phyloP scores from a whole-genome alignment of 2,329 filamentous ascomycete genomes.

The Dothistroma septosporum region DNA sequence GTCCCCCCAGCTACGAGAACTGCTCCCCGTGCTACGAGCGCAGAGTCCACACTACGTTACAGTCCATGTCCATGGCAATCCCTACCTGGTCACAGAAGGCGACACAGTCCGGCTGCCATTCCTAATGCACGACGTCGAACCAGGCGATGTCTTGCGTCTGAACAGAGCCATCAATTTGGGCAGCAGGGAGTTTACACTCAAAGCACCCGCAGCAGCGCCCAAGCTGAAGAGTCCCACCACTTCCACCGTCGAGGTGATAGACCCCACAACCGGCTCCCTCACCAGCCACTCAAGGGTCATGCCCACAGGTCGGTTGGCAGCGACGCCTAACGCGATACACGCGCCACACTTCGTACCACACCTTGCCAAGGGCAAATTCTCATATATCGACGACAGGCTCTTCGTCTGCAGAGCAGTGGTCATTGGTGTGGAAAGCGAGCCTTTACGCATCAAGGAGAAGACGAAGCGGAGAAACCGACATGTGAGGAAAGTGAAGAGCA shows the following conservation, averaged over 20 bases:
- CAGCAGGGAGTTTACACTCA: constrained; percentile 84
- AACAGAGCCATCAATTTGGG: constrained; percentile 81
- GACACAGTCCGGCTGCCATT: constrained; percentile 49
- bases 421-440: constrained; percentile 73
- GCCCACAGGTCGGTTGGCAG: constrained; percentile 30
- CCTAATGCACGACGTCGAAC: constrained; percentile 48
- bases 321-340: constrained; percentile 26
- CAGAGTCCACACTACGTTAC: constrained; percentile 76
- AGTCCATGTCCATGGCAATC: constrained; percentile 71
- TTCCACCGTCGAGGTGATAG: constrained; percentile 22
- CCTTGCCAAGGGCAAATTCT: constrained; percentile 35
- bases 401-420: constrained; percentile 85
- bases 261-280: constrained; percentile 27
- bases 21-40: constrained; percentile 67
- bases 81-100: constrained; percentile 68
- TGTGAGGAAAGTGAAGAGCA: constrained; percentile 74
- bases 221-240: constrained; percentile 30
- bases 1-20: constrained; percentile 42
- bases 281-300: constrained; percentile 25
- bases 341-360: constrained; percentile 39
- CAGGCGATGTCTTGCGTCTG: constrained; percentile 81
- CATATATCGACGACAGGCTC: constrained; percentile 72
- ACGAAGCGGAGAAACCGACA: constrained; percentile 63
- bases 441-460: constrained; percentile 53
- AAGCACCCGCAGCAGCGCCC: constrained; percentile 58